Evolutionary conservation across 2,329 filamentous ascomycete species (phyloP).

Genomic region (Coniochaeta hoffmannii): DNA sequence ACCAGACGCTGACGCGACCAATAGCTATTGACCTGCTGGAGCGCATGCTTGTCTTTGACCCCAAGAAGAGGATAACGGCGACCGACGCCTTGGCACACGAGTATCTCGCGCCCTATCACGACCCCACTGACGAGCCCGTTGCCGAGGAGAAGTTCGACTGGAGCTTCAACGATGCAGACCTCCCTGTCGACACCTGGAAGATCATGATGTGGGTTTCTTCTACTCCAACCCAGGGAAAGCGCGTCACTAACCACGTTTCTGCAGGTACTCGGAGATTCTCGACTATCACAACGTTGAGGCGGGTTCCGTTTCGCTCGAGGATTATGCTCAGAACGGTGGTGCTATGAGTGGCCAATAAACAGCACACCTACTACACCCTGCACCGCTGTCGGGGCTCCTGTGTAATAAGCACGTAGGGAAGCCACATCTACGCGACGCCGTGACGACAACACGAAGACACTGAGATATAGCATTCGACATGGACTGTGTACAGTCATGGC

Average conservation of each 20-base stretch:
- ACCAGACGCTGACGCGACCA: conserved; percentile 8
- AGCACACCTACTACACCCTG: background rate
- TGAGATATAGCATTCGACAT: background rate
- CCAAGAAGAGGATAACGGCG: conserved; percentile 89
- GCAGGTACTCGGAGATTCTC: conserved; percentile 95
- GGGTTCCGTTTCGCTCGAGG: conserved; percentile 29
- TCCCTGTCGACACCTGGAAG: conserved; percentile 99
- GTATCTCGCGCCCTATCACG: conserved; percentile 94
- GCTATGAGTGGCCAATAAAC: conserved; percentile 28
- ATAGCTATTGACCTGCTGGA: conserved; percentile 88
- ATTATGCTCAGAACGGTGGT: conserved; percentile 10
- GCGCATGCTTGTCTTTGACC: conserved; percentile 96
- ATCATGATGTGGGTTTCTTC: conserved; percentile 83
- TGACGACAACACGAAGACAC: conserved; percentile 9
- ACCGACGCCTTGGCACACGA: conserved; percentile 80
- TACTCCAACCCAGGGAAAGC: background rate
- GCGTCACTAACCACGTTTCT: conserved; percentile 1
- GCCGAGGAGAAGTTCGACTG: conserved; percentile 98
- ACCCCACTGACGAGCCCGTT: conserved; percentile 91
- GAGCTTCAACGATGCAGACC: conserved; percentile 97
- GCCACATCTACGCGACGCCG: background rate
- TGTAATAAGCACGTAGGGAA: background rate
- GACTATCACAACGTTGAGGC: conserved; percentile 94
- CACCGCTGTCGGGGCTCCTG: background rate
- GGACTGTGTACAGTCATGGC: background rate